Evolutionary conservation across 352 stramenopile species (phyloP).

Genomic region (Pythium myriotylum): DNA sequence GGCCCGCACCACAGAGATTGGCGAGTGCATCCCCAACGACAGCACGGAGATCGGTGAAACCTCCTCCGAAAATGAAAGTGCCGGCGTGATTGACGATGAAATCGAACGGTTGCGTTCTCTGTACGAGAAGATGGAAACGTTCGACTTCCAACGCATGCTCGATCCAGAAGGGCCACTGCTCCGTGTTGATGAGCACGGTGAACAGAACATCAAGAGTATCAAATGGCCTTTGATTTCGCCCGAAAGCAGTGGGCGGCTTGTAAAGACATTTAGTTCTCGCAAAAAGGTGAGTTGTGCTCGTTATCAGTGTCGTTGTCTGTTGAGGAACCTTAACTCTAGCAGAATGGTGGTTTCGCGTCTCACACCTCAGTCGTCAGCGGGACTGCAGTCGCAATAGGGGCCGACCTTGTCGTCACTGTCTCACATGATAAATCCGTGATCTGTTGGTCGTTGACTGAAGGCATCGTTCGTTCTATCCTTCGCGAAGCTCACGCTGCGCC

Average conservation of each 20-base stretch:
- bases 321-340: too few species aligned
- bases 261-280: neutral
- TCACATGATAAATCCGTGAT: constrained; percentile 48
- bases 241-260: constrained; percentile 4
- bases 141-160: constrained; percentile 57
- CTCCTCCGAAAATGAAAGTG: neutral
- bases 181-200: neutral
- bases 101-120: constrained; percentile 20
- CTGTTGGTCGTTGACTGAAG: constrained; percentile 44
- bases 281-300: constrained; percentile 21
- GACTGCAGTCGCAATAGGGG: constrained; percentile 42
- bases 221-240: neutral
- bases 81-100: neutral
- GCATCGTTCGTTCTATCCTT: constrained; percentile 40
- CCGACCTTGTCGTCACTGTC: constrained; percentile 50
- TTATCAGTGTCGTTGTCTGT: too few species aligned
- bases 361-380: constrained; percentile 53
- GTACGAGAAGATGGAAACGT: constrained; percentile 44
- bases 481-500: constrained; percentile 45
- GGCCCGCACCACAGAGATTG: too few species aligned
- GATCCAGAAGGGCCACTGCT: constrained; percentile 31
- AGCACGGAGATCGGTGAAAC: neutral
- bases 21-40: neutral
- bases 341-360: constrained; percentile 43
- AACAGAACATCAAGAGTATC: neutral